Conservation (phyloP, 192 early-diverging fungal species). For the Linnemannia elongata region DNA sequence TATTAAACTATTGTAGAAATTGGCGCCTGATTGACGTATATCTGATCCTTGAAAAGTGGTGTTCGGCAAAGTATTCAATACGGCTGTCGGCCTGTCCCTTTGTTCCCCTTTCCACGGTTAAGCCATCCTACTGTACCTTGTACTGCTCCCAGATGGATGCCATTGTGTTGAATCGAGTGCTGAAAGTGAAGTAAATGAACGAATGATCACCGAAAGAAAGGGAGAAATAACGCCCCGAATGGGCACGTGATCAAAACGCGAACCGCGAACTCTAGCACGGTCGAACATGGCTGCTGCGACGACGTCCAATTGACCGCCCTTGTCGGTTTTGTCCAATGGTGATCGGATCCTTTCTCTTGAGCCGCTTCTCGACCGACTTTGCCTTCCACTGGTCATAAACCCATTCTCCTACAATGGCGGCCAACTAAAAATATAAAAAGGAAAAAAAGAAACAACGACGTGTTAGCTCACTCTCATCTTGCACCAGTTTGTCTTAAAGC, state of each 20-base stretch:
- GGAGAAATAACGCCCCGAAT: not conserved
- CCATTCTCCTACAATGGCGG: conserved; percentile 26
- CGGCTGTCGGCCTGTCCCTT: not conserved
- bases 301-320: not conserved
- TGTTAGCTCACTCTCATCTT: not conserved
- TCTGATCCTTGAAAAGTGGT: too few species aligned
- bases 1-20: not conserved
- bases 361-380: conserved; percentile 16
- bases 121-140: conserved; percentile 1
- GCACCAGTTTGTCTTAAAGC: not conserved
- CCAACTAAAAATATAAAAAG: not conserved
- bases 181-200: too few species aligned
- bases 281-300: not conserved
- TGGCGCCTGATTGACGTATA: too few species aligned
- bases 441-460: not conserved
- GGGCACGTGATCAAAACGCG: not conserved
- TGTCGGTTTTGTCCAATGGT: conserved; percentile 4
- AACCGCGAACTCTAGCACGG: not conserved
- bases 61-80: too few species aligned
- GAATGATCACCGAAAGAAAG: not conserved
- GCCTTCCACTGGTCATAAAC: conserved; percentile 22
- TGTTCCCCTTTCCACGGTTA: not conserved
- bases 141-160: conserved; percentile 25
- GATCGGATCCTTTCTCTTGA: conserved; percentile 12
- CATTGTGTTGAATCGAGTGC: not conserved